Percentiles rank a stretch among this genome's conserved stretches.
Conservation (phyloP, 2,329 filamentous ascomycete species). For the Aspergillus fumigatiaffinis region DNA sequence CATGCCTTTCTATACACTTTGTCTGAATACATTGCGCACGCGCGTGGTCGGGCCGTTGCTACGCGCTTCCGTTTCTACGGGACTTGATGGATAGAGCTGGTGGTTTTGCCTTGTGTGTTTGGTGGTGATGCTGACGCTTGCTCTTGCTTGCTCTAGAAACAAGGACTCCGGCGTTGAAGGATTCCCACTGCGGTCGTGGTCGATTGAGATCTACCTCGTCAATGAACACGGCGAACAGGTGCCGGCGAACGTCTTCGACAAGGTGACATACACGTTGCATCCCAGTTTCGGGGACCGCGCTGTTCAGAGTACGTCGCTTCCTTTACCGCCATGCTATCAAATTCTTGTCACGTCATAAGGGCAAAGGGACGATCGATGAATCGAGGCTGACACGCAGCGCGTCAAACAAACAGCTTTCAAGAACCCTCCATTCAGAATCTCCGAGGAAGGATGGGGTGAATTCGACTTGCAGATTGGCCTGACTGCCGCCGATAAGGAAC, state of each 20-base stretch:
- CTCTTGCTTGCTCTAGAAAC: constrained; percentile 50
- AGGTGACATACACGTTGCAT: constrained; percentile 88
- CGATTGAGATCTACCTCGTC: constrained; percentile 75
- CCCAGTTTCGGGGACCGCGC: constrained; percentile 82
- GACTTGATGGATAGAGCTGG: background rate
- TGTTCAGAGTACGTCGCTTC: constrained; percentile 65
- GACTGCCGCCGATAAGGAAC: constrained; percentile 81
- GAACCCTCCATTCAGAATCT: constrained; percentile 80
- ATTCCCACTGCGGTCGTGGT: constrained; percentile 92
- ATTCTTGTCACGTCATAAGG: background rate
- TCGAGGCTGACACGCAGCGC: constrained; percentile 3
- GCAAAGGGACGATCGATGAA: background rate
- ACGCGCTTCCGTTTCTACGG: background rate
- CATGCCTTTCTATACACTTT: constrained; percentile 1
- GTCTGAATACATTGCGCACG: background rate
- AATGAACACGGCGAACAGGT: constrained; percentile 84
- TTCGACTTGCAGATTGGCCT: constrained; percentile 91
- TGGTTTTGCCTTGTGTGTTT: background rate
- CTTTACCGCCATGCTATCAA: background rate
- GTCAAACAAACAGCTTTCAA: constrained; percentile 60
- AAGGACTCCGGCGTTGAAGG: constrained; percentile 79
- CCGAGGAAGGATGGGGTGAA: constrained; percentile 96
- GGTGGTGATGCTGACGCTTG: constrained; percentile 2
- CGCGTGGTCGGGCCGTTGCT: background rate
- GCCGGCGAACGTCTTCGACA: constrained; percentile 80